phyloP scores from a whole-genome alignment of 1,284 basidiomycete genomes.

The Ceratobasidium sp. region DNA sequence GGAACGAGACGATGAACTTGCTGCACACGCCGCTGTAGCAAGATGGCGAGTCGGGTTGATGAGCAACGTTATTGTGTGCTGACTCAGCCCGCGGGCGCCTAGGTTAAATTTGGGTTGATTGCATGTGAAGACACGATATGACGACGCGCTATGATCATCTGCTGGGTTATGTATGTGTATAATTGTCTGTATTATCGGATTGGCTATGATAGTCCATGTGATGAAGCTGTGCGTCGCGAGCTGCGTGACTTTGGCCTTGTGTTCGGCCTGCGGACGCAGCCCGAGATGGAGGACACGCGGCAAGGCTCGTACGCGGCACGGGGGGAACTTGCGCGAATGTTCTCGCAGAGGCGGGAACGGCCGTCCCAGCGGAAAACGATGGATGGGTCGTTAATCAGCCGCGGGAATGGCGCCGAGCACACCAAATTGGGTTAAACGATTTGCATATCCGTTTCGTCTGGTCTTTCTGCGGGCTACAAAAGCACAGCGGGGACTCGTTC shows the following conservation, averaged over 20 bases:
- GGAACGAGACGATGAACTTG: slow-evolving; percentile 2
- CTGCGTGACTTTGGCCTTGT: background rate
- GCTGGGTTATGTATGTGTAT: slow-evolving; percentile 15
- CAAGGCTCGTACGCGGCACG: background rate
- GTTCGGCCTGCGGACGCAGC: background rate
- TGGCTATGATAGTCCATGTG: slow-evolving; percentile 8
- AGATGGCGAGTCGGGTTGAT: background rate
- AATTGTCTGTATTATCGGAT: slow-evolving; percentile 19
- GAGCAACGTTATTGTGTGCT: background rate
- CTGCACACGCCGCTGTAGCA: background rate
- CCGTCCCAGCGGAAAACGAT: background rate
- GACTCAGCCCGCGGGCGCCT: slow-evolving; percentile 6
- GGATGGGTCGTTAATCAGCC: background rate
- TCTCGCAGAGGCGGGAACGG: too few relatives aligned
- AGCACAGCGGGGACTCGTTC: background rate
- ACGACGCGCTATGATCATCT: background rate
- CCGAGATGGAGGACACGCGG: slow-evolving; percentile 6
- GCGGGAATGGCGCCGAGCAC: background rate
- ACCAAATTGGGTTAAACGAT: slow-evolving; percentile 13
- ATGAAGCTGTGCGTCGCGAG: slow-evolving; percentile 13
- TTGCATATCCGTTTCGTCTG: background rate
- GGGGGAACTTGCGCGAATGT: background rate
- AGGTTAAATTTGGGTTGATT: background rate
- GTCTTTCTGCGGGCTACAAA: background rate
- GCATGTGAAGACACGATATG: slow-evolving; percentile 29